Base-by-base conservation (phyloP, 2,329 filamentous ascomycete species). In the Fusarium citri region DNA sequence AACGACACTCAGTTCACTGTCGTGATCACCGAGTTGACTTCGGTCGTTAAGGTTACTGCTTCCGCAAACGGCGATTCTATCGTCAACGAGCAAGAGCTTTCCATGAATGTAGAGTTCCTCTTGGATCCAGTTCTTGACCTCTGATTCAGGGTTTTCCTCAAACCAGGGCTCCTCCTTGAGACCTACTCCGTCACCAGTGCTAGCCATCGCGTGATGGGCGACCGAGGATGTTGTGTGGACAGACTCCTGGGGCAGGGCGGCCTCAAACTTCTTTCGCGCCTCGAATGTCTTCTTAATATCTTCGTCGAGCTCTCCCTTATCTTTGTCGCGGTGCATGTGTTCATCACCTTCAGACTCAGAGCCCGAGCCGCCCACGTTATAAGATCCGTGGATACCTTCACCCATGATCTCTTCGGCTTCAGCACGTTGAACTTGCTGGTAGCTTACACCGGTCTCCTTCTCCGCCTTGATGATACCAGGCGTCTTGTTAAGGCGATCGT, bases 91-190 rank as follows among this genome's bases (percentile, higher is more conserved):
- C 71, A 96, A 86, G 37, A 98, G 86, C 82, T 98, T 99, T 28
- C 90, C 92, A 79, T 99, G 96, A 49, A 98, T 91, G 78, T 99
- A 99, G 3, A 98, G 87, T 79, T 99, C 95, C 78, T 99, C 96
- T 77, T 97, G 95, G 63, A 98, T 91, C 84, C 96, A 97, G 77
- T 97, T 93, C 56, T 91, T 87, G 60, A 94, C 91, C 79, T 98
- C 96, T 2, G 88, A 87, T 72, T 95, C 88, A 0, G 89, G 82
- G 6, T 91, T 82, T 1, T 85, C 83, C 18, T 92, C 91, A 18
- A 94, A 91, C 92, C 94, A 98, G 1, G 82, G 75, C 78, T 97
- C 93, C 12, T 93, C 89, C 6, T 74, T 88, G 80, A 85, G 86
- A 83, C 78, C 87, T 78, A 78, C 89, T 5, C 23, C 49, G 8